These are phyloP conservation scores for Mycena olivaceomarginata DNA, from an alignment of 768 basidiomycete species.

Conservation along the genomic window DNA sequence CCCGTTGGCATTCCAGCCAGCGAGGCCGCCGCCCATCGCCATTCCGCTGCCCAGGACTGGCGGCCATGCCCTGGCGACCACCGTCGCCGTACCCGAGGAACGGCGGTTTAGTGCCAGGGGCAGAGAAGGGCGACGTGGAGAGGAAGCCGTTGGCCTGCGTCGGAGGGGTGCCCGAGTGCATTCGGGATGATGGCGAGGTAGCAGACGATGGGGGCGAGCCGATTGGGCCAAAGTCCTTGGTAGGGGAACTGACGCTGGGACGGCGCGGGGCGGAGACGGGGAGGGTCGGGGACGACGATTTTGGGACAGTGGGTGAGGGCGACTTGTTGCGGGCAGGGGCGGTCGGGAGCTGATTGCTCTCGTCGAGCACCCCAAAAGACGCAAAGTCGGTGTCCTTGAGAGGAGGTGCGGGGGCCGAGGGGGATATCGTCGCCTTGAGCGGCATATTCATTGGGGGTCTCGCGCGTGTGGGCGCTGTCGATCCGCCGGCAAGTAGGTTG, in stretches of 20 bases:
- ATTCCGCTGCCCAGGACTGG: slow-evolving; percentile 53
- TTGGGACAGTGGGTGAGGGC: slow-evolving; percentile 45
- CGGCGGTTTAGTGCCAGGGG: slow-evolving; percentile 77
- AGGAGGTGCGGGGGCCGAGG: slow-evolving; percentile 87
- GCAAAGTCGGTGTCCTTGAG: slow-evolving; percentile 86
- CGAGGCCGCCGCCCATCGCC: slow-evolving; percentile 67
- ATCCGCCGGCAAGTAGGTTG: slow-evolving; percentile 69
- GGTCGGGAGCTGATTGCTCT: slow-evolving; percentile 66
- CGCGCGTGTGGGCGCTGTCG: slow-evolving; percentile 82
- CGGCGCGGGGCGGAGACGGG: slow-evolving; percentile 76
- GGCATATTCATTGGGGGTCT: slow-evolving; percentile 81
- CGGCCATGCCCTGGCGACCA: slow-evolving; percentile 60
- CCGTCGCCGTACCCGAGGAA: slow-evolving; percentile 64
- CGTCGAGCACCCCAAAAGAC: slow-evolving; percentile 80
- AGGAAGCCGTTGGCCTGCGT: slow-evolving; percentile 58
- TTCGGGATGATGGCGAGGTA: slow-evolving; percentile 39
- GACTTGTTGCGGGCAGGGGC: slow-evolving; percentile 64
- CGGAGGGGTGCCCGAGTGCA: slow-evolving; percentile 57
- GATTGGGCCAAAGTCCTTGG: slow-evolving; percentile 86
- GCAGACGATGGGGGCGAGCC: slow-evolving; percentile 82
- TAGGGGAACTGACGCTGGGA: slow-evolving; percentile 60
- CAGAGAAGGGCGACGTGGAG: slow-evolving; percentile 85
- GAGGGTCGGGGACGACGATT: slow-evolving; percentile 67
- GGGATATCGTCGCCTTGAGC: slow-evolving; percentile 83
- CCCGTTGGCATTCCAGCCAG: slow-evolving; percentile 55